These are phyloP conservation scores for Ordospora colligata DNA, from an alignment of 371 early-diverging fungal genomes.

Conservation along the genomic window DNA sequence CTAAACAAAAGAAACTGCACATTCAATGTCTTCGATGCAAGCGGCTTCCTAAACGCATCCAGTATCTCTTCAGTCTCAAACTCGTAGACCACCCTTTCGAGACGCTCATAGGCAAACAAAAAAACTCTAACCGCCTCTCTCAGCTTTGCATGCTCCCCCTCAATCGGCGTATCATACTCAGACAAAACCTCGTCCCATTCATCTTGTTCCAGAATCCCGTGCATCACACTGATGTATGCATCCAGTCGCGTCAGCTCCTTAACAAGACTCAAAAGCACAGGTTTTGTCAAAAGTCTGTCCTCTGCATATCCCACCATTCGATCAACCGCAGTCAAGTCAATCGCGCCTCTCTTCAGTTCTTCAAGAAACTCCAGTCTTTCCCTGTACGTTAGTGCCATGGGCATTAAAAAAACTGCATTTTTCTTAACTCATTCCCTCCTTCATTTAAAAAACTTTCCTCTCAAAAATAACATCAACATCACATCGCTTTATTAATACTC, in stretches of 20 bases:
- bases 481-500: background rate
- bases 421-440: background rate
- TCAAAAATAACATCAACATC: too few species aligned
- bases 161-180: slow-evolving; percentile 33
- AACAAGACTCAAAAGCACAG: slow-evolving; percentile 12
- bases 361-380: slow-evolving; percentile 10
- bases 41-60: background rate
- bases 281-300: background rate
- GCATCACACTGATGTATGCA: slow-evolving; percentile 20
- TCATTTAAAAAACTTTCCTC: too few species aligned
- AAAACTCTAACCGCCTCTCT: slow-evolving; percentile 14
- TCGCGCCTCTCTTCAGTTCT: background rate
- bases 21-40: background rate
- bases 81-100: slow-evolving; percentile 4
- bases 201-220: slow-evolving; percentile 16
- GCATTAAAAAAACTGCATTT: background rate
- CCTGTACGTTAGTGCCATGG: slow-evolving; percentile 7
- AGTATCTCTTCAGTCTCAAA: slow-evolving; percentile 10
- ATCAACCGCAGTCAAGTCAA: background rate
- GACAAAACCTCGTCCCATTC: slow-evolving; percentile 24
- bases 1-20: slow-evolving; percentile 26
- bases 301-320: background rate
- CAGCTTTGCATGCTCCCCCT: slow-evolving; percentile 12
- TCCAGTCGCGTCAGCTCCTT: slow-evolving; percentile 11
- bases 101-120: slow-evolving; percentile 2